Evolutionary conservation across 202 grass and related monocot genomes (phyloP), one percentile per base, ranked within the genome.

Genomic region (Sporobolus alterniflorus): DNA sequence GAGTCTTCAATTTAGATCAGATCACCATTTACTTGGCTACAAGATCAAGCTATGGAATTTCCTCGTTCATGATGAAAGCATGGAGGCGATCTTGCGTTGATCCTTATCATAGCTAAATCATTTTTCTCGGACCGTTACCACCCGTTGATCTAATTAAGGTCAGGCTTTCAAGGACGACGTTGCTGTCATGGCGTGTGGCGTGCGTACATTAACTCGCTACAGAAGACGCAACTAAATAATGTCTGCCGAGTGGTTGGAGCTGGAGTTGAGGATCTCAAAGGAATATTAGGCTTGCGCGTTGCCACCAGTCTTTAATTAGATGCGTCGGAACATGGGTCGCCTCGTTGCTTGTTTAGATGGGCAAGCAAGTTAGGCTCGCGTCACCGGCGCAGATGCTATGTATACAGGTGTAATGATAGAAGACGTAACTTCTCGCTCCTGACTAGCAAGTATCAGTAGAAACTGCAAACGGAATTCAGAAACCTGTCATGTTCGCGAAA

Each of bases 191-290:
- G 10, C 24, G 21, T 51, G 11, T 55, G 31, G 21, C 64, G 11
- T 55, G 31, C 62, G 40, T 67, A 10, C 1, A 22, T 68, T 55
- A 41, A 28, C 47, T 52, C 15, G 29, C 22, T 39, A 9, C 4
- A 52, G 80, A 84, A 84, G n/a, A n/a, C n/a, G 86, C 75, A 84
- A 88, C 46, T n/a, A n/a, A n/a, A n/a, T 7, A 3, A 39, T 49
- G 78, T 29, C 30, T 60, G 40, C 49, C 43, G 11, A 33, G 61
- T 65, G 31, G 46, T 67, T 66, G 21, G 48, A 54, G 28, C 24
- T 49, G 6, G 29, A 17, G 18, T 29, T 31, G 3, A 22, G 69
- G 10, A 56, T 71, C 56, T 13, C 29, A 36, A 7, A 5, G 30
- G 75, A 78, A 78, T 51, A 43, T 60, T 26, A 64, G 22, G 32